A percentile compares a stretch with the other conserved stretches of the same genome.
phyloP scores from a whole-genome alignment of 352 stramenopile genomes.

The Phytopythium kandeliae region DNA sequence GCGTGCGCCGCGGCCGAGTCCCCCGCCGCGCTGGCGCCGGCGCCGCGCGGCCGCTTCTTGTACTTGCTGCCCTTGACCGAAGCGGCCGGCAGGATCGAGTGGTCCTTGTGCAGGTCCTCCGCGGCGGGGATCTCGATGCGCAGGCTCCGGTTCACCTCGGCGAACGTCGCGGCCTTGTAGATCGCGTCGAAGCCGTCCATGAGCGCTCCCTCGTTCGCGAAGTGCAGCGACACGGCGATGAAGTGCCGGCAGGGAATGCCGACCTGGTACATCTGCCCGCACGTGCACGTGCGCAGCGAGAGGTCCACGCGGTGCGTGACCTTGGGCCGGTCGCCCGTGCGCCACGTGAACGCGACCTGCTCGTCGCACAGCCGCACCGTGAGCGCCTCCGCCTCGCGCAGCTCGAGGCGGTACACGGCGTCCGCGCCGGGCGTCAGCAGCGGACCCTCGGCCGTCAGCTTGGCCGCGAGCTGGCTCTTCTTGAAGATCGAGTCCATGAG shows the following conservation, averaged over 20 bases:
- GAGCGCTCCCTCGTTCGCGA: conserved; percentile 46
- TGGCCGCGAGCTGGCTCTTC: conserved; percentile 60
- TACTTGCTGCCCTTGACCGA: conserved; percentile 44
- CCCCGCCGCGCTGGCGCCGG: background rate
- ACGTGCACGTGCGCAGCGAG: conserved; percentile 55
- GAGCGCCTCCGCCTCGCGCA: conserved; percentile 48
- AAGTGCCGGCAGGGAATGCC: conserved; percentile 76
- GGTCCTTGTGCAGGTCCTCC: conserved; percentile 67
- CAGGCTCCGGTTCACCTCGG: conserved; percentile 48
- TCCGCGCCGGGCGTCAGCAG: conserved; percentile 60
- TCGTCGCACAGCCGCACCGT: conserved; percentile 63
- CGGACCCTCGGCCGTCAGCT: conserved; percentile 35
- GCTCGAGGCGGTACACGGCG: conserved; percentile 54
- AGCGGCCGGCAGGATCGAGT: conserved; percentile 45
- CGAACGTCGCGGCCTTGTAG: conserved; percentile 64
- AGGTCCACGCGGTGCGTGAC: conserved; percentile 64
- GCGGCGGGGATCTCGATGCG: conserved; percentile 74
- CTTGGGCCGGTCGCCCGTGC: conserved; percentile 58
- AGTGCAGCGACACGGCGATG: conserved; percentile 58
- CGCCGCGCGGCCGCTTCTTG: conserved; percentile 48
- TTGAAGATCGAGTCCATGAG: conserved; percentile 74
- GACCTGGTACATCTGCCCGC: conserved; percentile 62
- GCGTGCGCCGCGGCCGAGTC: background rate
- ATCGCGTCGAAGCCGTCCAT: conserved; percentile 62
- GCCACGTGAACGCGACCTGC: conserved; percentile 66